A percentile compares a stretch with the other conserved stretches of the same genome.
Evolutionary conservation across 2,329 filamentous ascomycete genomes (phyloP).

Genomic region (Tolypocladium amazonense): DNA sequence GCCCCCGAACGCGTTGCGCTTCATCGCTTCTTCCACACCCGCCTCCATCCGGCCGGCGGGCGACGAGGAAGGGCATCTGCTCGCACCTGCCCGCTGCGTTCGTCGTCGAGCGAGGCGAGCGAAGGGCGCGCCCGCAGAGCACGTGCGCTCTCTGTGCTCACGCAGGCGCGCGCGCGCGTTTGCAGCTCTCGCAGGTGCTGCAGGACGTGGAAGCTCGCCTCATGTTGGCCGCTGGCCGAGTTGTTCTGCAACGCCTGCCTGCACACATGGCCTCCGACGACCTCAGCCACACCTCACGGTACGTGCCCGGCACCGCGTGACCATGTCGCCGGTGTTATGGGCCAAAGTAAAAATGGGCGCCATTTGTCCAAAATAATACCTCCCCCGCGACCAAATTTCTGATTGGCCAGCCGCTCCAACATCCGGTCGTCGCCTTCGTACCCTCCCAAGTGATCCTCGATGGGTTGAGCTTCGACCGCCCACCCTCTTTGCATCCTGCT

Average conservation of each 20-base stretch:
- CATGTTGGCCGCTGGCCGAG: not conserved
- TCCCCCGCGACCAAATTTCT: constrained; percentile 25
- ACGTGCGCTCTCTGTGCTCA: not conserved
- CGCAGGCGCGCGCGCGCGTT: not conserved
- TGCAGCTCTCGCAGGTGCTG: not conserved
- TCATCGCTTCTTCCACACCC: not conserved
- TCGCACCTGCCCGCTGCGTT: not conserved
- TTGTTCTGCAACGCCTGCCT: not conserved
- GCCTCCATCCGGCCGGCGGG: not conserved
- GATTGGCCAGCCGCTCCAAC: constrained; percentile 23
- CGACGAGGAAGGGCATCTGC: no score
- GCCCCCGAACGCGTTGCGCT: not conserved
- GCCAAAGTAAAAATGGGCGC: constrained; percentile 19
- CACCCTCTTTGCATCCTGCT: constrained; percentile 7
- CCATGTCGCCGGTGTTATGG: constrained; percentile 10
- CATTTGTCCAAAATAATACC: constrained; percentile 23
- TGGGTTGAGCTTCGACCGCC: constrained; percentile 10
- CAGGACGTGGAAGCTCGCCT: not conserved
- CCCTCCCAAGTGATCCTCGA: constrained; percentile 18
- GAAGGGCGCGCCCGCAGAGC: not conserved
- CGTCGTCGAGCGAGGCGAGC: not conserved
- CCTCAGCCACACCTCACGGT: not conserved
- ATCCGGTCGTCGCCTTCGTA: constrained; percentile 22
- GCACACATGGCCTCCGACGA: not conserved
- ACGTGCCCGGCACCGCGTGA: not conserved